phyloP scores from a whole-genome alignment of 2,329 filamentous ascomycete genomes.

The Trichoderma citrinoviride region DNA sequence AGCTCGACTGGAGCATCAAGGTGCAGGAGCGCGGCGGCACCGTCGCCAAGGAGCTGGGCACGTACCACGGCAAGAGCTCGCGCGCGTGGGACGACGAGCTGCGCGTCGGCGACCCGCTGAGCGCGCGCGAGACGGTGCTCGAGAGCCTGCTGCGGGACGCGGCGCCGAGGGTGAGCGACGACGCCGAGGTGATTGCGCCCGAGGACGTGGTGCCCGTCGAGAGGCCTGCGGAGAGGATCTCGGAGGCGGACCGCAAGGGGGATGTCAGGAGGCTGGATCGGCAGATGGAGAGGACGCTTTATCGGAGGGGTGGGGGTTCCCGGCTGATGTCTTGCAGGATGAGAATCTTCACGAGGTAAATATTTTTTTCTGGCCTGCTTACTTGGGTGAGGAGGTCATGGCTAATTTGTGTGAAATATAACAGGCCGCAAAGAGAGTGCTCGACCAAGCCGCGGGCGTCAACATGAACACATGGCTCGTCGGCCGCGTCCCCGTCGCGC shows the following conservation, averaged over 20 bases:
- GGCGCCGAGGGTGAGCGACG: slow-evolving; percentile 59
- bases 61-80: slow-evolving; percentile 68
- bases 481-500: slow-evolving; percentile 82
- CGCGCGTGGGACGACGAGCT: slow-evolving; percentile 91
- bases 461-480: slow-evolving; percentile 99
- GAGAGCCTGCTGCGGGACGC: slow-evolving; percentile 73
- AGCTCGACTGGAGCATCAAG: slow-evolving; percentile 89
- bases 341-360: slow-evolving; percentile 85
- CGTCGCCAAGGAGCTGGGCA: slow-evolving; percentile 78
- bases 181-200: slow-evolving; percentile 57
- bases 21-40: slow-evolving; percentile 69
- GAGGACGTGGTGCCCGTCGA: slow-evolving; percentile 66
- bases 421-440: slow-evolving; percentile 77
- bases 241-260: slow-evolving; percentile 73
- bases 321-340: slow-evolving; percentile 64
- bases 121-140: slow-evolving; percentile 61
- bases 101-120: slow-evolving; percentile 67
- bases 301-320: slow-evolving; percentile 82
- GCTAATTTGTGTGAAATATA: slow-evolving; percentile 9
- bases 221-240: slow-evolving; percentile 65
- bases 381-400: background rate
- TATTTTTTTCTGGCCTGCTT: too few species aligned
- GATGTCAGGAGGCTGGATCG: slow-evolving; percentile 78
- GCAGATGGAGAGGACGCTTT: slow-evolving; percentile 76
- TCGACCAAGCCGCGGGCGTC: slow-evolving; percentile 73